Evolutionary conservation across 2,329 filamentous ascomycete species (phyloP).

Genomic region (Fusarium odoratissimum): DNA sequence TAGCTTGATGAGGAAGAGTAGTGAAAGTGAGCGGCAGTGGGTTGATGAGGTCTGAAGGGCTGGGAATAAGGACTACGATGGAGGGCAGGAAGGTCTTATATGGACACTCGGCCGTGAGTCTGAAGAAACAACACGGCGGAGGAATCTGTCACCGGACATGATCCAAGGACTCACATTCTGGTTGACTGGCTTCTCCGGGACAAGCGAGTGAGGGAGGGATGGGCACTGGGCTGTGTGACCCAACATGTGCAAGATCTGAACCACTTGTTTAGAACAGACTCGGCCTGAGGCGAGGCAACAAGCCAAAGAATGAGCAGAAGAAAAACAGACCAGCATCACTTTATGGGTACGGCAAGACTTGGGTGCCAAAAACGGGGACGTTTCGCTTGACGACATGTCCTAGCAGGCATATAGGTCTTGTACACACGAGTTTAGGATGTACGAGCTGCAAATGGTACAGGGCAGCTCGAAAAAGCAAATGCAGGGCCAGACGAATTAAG

Average conservation of each 20-base stretch:
- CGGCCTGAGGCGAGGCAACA: slow-evolving; percentile 48
- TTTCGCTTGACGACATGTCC: slow-evolving; percentile 38
- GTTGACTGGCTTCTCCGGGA: slow-evolving; percentile 28
- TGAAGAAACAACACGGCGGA: slow-evolving; percentile 44
- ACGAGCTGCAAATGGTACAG: slow-evolving; percentile 26
- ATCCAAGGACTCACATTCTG: slow-evolving; percentile 33
- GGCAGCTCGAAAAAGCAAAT: slow-evolving; percentile 29
- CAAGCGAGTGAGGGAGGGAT: slow-evolving; percentile 49
- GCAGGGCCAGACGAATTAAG: slow-evolving; percentile 37
- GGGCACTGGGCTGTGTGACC: slow-evolving; percentile 50
- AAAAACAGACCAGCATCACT: slow-evolving; percentile 34
- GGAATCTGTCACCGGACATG: slow-evolving; percentile 36
- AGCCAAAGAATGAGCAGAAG: slow-evolving; percentile 40
- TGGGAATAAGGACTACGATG: slow-evolving; percentile 13
- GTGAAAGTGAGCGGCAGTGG: slow-evolving; percentile 23
- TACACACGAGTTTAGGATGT: slow-evolving; percentile 16
- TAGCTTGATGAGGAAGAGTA: slow-evolving; percentile 4
- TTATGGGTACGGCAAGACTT: slow-evolving; percentile 44
- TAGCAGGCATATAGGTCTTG: slow-evolving; percentile 26
- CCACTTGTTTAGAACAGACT: slow-evolving; percentile 51
- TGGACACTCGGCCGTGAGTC: slow-evolving; percentile 39
- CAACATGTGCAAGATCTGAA: slow-evolving; percentile 52
- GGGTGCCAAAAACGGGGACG: slow-evolving; percentile 29
- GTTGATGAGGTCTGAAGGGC: slow-evolving; percentile 18
- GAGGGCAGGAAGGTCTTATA: slow-evolving; percentile 43